Evolutionary conservation across 169 alveolate genomes (phyloP).

Genomic region (Plasmodium inui): DNA sequence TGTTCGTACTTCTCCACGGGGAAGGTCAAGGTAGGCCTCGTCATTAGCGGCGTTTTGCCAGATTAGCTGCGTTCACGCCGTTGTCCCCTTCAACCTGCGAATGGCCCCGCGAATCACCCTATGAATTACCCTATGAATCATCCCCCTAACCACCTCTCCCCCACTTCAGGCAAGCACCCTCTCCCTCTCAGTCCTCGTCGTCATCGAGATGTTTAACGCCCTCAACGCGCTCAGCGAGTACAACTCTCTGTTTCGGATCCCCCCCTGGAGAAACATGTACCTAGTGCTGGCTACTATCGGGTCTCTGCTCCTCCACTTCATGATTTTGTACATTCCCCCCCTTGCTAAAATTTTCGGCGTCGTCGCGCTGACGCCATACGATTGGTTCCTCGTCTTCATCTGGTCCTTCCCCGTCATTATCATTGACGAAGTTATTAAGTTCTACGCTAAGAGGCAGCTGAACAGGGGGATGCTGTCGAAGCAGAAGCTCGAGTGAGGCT

Average conservation of each 20-base stretch:
- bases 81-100: background rate
- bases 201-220: constrained; percentile 99
- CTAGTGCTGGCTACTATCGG: constrained; percentile 94
- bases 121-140: background rate
- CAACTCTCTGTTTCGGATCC: constrained; percentile 94
- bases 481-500: constrained; percentile 6
- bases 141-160: background rate
- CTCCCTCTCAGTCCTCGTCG: constrained; percentile 96
- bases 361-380: constrained; percentile 91
- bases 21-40: constrained; percentile 90
- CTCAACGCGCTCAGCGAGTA: constrained; percentile 98
- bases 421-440: constrained; percentile 96
- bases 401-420: constrained; percentile 98
- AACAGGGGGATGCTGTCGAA: constrained; percentile 10
- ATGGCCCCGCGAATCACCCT: background rate
- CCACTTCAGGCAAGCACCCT: constrained; percentile 93
- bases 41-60: background rate
- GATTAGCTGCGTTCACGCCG: background rate
- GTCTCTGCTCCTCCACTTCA: constrained; percentile 92
- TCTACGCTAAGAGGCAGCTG: constrained; percentile 87
- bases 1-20: constrained; percentile 98
- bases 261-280: constrained; percentile 98
- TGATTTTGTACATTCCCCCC: constrained; percentile 95
- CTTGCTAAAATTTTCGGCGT: constrained; percentile 94
- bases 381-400: constrained; percentile 95